These are phyloP conservation scores for Entoloma clypeatum DNA, from an alignment of 1,284 basidiomycete species.

Conservation along the genomic window DNA sequence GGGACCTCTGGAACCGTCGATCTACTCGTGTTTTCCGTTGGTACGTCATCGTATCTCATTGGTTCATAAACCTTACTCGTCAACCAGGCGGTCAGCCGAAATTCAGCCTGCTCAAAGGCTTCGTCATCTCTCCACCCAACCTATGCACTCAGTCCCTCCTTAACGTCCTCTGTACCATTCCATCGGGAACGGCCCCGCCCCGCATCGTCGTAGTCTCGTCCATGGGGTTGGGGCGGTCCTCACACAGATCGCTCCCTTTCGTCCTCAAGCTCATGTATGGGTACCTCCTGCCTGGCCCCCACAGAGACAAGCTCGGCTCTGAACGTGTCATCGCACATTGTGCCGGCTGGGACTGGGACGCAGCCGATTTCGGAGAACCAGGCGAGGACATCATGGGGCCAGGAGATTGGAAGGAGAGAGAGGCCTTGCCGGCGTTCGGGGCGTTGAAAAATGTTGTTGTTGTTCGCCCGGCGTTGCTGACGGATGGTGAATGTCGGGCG, in stretches of 20 bases:
- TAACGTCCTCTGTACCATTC: slow-evolving; percentile 46
- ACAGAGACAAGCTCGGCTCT: slow-evolving; percentile 53
- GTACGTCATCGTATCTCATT: slow-evolving; percentile 26
- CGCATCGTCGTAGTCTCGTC: slow-evolving; percentile 52
- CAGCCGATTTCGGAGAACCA: slow-evolving; percentile 33
- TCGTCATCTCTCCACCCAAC: slow-evolving; percentile 42
- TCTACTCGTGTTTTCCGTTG: slow-evolving; percentile 47
- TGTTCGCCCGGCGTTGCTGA: slow-evolving; percentile 52
- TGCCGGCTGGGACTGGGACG: slow-evolving; percentile 44
- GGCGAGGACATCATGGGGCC: slow-evolving; percentile 34
- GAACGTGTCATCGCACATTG: slow-evolving; percentile 46
- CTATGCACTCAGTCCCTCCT: slow-evolving; percentile 47
- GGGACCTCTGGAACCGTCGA: slow-evolving; percentile 33
- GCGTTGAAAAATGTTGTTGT: slow-evolving; percentile 42
- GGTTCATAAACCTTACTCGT: neutral
- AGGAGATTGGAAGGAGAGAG: slow-evolving; percentile 35
- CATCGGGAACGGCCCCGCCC: slow-evolving; percentile 32
- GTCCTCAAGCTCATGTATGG: slow-evolving; percentile 45
- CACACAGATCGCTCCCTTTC: slow-evolving; percentile 45
- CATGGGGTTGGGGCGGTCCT: slow-evolving; percentile 42
- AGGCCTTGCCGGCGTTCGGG: slow-evolving; percentile 39
- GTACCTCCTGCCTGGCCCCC: slow-evolving; percentile 38
- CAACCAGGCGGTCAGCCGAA: slow-evolving; percentile 34
- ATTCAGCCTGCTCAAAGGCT: slow-evolving; percentile 41
- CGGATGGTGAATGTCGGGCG: slow-evolving; percentile 49